Base-by-base conservation (phyloP, 192 early-diverging fungal genomes). In the Thoreauomyces humboldtii region DNA sequence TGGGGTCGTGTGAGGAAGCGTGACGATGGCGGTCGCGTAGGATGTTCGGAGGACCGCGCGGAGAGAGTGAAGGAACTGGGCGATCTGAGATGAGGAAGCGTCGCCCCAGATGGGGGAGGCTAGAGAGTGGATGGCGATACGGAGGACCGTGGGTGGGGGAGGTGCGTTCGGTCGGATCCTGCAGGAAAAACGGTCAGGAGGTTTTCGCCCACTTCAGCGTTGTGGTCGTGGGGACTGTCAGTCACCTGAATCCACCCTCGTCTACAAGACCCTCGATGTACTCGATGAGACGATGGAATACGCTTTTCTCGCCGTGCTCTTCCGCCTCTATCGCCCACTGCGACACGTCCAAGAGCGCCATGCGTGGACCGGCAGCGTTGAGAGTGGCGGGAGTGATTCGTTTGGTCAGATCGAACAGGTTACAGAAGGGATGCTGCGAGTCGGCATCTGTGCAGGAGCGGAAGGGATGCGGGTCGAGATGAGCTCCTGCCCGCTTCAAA, bases 361-460 rank as follows among this genome's bases (percentile, higher is more conserved):
- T 51, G 29, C 33, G 63, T 5, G 61, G 38, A 17, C 59, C 54
- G 11, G 67, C 63, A 7, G 47, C 54, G 33, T 89, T 84, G 2
- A 93, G 54, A 0, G 76, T 69, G 6, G 60, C 65, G n/a, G 76
- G 65, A 0, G 85, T 78, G 27, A 94, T 91, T 21, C 80, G 76
- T 44, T 88, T 87, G 9, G 92, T 92, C 12, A 97, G 74, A 68
- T 97, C 94, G 77, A 94, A 97, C 12, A 74, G 81, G 59, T 88
- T 82, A 63, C 91, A 92, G 67, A 86, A 96, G 7, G 88, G 82
- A 24, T 59, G 22, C 27, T 55, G 44, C 7, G 43, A 38, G n/a
- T 32, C n/a, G 3, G 2, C 41, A 43, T 38, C 38, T 56, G 7
- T 22, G n/a, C n/a, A n/a, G n/a, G n/a, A n/a, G n/a, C n/a, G n/a